Evolutionary conservation across 768 basidiomycete genomes (phyloP).

Genomic region (Dentipellis fragilis): DNA sequence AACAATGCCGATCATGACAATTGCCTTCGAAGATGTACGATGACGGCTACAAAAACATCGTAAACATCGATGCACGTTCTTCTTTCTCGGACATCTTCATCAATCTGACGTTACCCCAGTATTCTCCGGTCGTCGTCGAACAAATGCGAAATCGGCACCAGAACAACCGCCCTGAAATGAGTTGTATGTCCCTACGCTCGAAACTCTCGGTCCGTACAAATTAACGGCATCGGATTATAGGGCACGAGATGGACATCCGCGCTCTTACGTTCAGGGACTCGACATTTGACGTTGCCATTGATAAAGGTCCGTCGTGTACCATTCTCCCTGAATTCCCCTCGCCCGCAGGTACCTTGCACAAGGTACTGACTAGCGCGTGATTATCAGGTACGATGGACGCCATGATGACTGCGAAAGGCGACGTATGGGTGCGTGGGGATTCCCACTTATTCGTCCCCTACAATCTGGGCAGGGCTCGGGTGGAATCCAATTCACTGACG

Average conservation of each 20-base stretch:
- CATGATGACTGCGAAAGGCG: conserved; percentile 76
- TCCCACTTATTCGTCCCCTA: conserved; percentile 10
- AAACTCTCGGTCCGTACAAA: neutral
- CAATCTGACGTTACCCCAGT: conserved; percentile 30
- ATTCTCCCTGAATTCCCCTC: too few relatives aligned
- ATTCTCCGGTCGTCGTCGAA: conserved; percentile 64
- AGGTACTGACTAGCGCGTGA: neutral
- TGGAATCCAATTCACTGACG: too few relatives aligned
- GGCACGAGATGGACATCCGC: conserved; percentile 82
- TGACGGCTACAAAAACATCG: conserved; percentile 72
- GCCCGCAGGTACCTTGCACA: too few relatives aligned
- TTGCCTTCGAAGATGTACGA: conserved; percentile 63
- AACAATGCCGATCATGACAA: too few relatives aligned
- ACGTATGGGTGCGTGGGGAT: conserved; percentile 54
- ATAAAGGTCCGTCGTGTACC: conserved; percentile 46
- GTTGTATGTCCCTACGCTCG: conserved; percentile 36
- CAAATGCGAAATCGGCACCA: conserved; percentile 56
- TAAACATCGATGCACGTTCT: conserved; percentile 63
- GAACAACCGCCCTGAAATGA: conserved; percentile 50
- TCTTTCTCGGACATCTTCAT: neutral
- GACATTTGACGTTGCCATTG: conserved; percentile 72
- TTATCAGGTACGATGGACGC: conserved; percentile 72
- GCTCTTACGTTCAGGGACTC: conserved; percentile 47
- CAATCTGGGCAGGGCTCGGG: neutral
- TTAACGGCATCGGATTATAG: conserved; percentile 24